Conservation (phyloP, 352 stramenopile genomes). For the Phytopythium kandeliae region DNA sequence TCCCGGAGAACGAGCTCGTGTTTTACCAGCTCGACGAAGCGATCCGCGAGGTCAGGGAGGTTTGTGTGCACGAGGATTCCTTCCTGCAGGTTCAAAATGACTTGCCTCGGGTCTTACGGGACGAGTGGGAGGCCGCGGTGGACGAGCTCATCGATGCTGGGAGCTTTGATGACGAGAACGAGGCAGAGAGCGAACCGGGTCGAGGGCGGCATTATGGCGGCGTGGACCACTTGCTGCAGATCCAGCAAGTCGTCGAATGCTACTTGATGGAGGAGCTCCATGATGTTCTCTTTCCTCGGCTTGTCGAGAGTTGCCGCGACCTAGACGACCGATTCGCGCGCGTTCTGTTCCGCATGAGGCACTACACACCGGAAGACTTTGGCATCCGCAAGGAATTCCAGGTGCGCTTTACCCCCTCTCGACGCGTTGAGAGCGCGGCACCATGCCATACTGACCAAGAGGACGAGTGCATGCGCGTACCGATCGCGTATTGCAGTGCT, state of each 20-base stretch:
- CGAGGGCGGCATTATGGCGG: conserved; percentile 7
- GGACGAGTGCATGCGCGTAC: too few relatives aligned
- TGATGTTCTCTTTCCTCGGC: conserved; percentile 38
- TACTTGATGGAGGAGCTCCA: conserved; percentile 77
- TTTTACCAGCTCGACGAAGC: conserved; percentile 67
- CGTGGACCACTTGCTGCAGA: conserved; percentile 45
- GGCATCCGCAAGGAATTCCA: conserved; percentile 65
- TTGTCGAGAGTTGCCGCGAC: conserved; percentile 36
- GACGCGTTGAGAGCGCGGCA: not conserved
- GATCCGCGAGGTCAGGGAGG: conserved; percentile 49
- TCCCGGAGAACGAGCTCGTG: conserved; percentile 69
- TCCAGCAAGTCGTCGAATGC: conserved; percentile 77
- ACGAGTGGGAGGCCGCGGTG: conserved; percentile 57
- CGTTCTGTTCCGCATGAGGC: conserved; percentile 45
- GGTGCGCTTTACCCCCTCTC: conserved; percentile 12
- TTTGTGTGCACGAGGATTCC: conserved; percentile 42
- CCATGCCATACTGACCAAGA: too few relatives aligned
- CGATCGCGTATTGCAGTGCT: conserved; percentile 35
- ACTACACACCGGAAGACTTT: conserved; percentile 66
- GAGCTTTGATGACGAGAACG: conserved; percentile 36
- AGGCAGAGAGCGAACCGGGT: conserved; percentile 6
- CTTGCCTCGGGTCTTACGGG: conserved; percentile 32
- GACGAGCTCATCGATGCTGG: conserved; percentile 42
- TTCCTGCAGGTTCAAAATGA: conserved; percentile 37
- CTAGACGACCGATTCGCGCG: conserved; percentile 39